Evolutionary conservation across 345 rosid species (phyloP).

Genomic region (Punica granatum): DNA sequence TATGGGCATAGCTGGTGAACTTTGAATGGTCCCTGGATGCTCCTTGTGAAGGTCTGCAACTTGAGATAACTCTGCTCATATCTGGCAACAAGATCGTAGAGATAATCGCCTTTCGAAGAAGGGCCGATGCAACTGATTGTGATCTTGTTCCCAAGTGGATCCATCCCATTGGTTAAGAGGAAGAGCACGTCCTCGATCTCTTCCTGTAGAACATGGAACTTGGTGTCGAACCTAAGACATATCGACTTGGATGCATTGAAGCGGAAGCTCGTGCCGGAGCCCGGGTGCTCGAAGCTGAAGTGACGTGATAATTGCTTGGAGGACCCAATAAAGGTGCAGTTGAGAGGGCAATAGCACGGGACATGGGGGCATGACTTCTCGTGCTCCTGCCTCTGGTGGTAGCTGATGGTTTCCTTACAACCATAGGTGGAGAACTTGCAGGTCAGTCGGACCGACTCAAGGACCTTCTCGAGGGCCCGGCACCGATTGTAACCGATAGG

Average conservation of each 20-base stretch:
- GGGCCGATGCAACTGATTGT: constrained; percentile 21
- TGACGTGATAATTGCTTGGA: constrained; percentile 29
- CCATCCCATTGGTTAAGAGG: constrained; percentile 11
- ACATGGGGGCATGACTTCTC: constrained; percentile 30
- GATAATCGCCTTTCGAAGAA: constrained; percentile 7
- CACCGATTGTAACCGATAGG: constrained; percentile 50
- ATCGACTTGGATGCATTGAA: constrained; percentile 5
- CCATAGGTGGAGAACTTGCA: constrained; percentile 44
- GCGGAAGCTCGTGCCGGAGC: constrained; percentile 8
- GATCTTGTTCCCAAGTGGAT: constrained; percentile 12
- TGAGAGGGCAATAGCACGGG: constrained; percentile 52
- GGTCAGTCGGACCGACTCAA: constrained; percentile 30
- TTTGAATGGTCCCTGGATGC: not conserved
- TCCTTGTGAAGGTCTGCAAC: constrained; percentile 14
- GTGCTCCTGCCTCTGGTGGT: constrained; percentile 27
- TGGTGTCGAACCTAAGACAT: not conserved
- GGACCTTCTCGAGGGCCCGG: constrained; percentile 48
- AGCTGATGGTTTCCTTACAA: constrained; percentile 26
- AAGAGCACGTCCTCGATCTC: constrained; percentile 13
- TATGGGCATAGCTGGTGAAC: constrained; percentile 7
- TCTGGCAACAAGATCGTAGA: constrained; percentile 18
- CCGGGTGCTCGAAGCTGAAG: constrained; percentile 29
- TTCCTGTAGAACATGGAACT: constrained; percentile 18
- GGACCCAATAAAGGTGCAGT: constrained; percentile 36
- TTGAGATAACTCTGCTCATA: constrained; percentile 9